phyloP scores from a whole-genome alignment of 2,329 filamentous ascomycete species.

The Chaetomiaceae sp. region DNA sequence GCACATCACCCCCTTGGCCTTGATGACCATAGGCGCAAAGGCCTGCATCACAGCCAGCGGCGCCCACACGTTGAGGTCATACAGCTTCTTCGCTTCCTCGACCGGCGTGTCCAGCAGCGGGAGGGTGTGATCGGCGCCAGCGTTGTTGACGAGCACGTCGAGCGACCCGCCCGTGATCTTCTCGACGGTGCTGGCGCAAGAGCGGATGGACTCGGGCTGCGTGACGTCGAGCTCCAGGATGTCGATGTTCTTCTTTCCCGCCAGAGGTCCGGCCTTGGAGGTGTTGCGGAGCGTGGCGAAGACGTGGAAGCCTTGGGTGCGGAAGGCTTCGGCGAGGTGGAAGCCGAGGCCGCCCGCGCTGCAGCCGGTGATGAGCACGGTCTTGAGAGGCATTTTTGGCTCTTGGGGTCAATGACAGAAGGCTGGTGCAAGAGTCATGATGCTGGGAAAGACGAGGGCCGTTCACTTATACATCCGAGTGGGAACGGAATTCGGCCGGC shows the following conservation, averaged over 20 bases:
- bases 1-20: slow-evolving; percentile 27
- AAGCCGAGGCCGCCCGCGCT: neutral
- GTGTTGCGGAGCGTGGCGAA: slow-evolving; percentile 25
- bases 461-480: too few species aligned
- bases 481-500: too few species aligned
- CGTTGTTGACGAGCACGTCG: slow-evolving; percentile 29
- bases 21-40: slow-evolving; percentile 31
- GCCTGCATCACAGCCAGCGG: slow-evolving; percentile 34
- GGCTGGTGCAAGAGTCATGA: too few species aligned
- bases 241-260: slow-evolving; percentile 25
- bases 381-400: neutral
- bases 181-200: slow-evolving; percentile 19
- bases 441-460: too few species aligned
- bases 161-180: slow-evolving; percentile 32
- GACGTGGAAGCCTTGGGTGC: neutral
- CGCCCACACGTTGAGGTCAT: slow-evolving; percentile 40
- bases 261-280: slow-evolving; percentile 29
- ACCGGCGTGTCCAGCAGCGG: slow-evolving; percentile 36
- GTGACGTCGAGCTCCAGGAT: slow-evolving; percentile 30
- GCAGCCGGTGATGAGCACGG: neutral
- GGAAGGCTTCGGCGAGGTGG: neutral
- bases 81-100: slow-evolving; percentile 32
- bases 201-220: slow-evolving; percentile 24
- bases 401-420: too few species aligned
- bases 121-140: slow-evolving; percentile 31